phyloP scores from a whole-genome alignment of 768 basidiomycete species.

The Tephrocybe sp. region DNA sequence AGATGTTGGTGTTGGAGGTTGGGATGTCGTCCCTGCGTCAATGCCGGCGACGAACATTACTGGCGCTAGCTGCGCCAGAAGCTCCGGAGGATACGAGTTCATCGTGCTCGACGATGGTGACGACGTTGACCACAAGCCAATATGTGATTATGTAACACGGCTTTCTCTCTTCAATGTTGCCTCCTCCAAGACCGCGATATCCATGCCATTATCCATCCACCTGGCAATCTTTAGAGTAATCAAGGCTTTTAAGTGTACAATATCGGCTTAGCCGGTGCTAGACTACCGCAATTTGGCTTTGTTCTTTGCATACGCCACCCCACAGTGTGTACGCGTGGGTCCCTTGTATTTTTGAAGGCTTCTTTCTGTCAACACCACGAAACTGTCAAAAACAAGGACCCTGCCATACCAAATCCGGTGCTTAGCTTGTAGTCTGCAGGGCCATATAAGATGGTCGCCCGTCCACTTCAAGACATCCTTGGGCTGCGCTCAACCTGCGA shows the following conservation, averaged over 20 bases:
- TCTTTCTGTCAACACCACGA: not conserved
- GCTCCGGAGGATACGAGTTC: slow-evolving; percentile 92
- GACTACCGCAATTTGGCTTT: not conserved
- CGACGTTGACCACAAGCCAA: not conserved
- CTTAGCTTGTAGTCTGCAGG: not conserved
- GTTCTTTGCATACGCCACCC: not conserved
- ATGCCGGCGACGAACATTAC: slow-evolving; percentile 96
- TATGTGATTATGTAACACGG: slow-evolving; percentile 1
- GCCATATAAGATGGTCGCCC: not conserved
- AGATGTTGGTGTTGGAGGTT: slow-evolving; percentile 19
- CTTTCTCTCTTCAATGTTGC: not conserved
- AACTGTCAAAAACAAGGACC: not conserved
- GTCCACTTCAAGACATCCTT: not conserved
- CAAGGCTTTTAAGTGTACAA: no score
- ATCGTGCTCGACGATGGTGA: slow-evolving; percentile 36
- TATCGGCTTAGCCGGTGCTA: no score
- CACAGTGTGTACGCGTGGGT: no score
- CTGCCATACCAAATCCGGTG: not conserved
- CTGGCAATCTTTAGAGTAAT: no score
- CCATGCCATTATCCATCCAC: no score
- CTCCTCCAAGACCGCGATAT: no score
- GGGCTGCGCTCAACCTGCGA: slow-evolving; percentile 4
- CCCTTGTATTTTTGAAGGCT: slow-evolving; percentile 1
- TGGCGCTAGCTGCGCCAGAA: slow-evolving; percentile 85
- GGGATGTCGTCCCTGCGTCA: slow-evolving; percentile 33